Conservation (phyloP, 257 asterid genomes). For the Gardenia jasminoides region DNA sequence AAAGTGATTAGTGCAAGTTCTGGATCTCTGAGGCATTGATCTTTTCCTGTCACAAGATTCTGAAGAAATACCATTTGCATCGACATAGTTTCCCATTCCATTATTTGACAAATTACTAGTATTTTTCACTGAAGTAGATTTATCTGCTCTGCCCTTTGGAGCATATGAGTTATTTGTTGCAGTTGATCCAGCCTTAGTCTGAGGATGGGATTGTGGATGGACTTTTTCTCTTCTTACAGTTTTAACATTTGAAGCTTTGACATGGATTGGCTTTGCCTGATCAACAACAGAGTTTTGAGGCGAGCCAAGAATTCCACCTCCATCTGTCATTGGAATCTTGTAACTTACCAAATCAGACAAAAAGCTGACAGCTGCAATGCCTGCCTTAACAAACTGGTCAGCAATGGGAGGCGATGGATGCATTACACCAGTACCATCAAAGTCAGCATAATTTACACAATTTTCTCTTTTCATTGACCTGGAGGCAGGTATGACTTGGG, state of each 20-base stretch:
- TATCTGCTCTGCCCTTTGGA: constrained; percentile 39
- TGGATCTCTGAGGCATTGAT: constrained; percentile 50
- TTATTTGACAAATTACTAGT: constrained; percentile 27
- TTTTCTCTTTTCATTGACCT: constrained; percentile 26
- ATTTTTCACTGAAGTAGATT: constrained; percentile 37
- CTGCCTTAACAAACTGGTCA: constrained; percentile 80
- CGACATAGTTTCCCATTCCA: constrained; percentile 28
- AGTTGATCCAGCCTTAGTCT: constrained; percentile 28
- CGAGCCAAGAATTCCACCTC: constrained; percentile 36
- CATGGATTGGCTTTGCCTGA: constrained; percentile 37
- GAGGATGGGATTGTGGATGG: constrained; percentile 39
- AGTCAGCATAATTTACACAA: constrained; percentile 41
- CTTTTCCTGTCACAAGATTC: constrained; percentile 41
- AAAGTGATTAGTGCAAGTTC: constrained; percentile 38
- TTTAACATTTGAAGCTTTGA: constrained; percentile 40
- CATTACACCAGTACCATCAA: constrained; percentile 28
- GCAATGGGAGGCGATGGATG: constrained; percentile 57
- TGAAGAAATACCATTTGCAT: constrained; percentile 27
- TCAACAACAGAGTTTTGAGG: constrained; percentile 40
- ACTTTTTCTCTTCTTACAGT: constrained; percentile 40
- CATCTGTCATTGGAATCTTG: constrained; percentile 62
- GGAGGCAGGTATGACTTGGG: constrained; percentile 35
- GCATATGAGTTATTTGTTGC: constrained; percentile 19
- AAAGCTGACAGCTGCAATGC: constrained; percentile 81
- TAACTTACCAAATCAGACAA: constrained; percentile 79